Percentiles rank a stretch among this genome's conserved stretches.
Evolutionary conservation across 83 land plant genomes (phyloP).

Genomic region (Isoetes engelmannii): DNA sequence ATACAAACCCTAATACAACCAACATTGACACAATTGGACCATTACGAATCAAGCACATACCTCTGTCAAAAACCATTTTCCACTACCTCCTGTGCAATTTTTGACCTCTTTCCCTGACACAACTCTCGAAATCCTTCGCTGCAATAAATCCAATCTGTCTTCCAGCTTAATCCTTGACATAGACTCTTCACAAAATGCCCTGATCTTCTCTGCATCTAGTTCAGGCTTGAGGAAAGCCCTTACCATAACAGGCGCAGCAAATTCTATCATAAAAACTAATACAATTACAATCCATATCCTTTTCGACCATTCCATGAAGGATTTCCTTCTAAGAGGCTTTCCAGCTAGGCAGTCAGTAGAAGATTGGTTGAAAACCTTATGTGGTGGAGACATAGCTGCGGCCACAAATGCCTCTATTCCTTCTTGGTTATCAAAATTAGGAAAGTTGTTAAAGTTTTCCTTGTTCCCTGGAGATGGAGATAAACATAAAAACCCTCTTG

Average conservation of each 20-base stretch:
- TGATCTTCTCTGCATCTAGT: conserved; percentile 1
- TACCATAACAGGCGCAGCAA: background rate
- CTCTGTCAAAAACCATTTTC: conserved; percentile 10
- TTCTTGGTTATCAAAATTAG: background rate
- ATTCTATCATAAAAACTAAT: background rate
- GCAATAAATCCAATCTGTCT: conserved; percentile 11
- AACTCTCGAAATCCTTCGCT: background rate
- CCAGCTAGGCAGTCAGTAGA: background rate
- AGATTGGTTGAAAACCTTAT: background rate
- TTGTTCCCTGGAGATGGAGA: background rate
- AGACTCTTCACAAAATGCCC: background rate
- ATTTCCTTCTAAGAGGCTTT: background rate
- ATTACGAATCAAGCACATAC: background rate
- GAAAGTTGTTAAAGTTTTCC: background rate
- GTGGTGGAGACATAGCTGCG: conserved; percentile 4
- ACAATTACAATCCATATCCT: background rate
- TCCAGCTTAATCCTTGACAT: conserved; percentile 8
- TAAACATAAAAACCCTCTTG: background rate
- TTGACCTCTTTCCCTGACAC: background rate
- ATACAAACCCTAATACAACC: background rate
- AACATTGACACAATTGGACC: background rate
- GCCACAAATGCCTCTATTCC: conserved; percentile 9
- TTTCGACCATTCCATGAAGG: background rate
- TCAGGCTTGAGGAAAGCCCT: background rate
- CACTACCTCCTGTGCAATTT: conserved; percentile 16